These are phyloP conservation scores for Penicillium sp. DNA, from an alignment of 2,329 filamentous ascomycete genomes.

Conservation along the genomic window DNA sequence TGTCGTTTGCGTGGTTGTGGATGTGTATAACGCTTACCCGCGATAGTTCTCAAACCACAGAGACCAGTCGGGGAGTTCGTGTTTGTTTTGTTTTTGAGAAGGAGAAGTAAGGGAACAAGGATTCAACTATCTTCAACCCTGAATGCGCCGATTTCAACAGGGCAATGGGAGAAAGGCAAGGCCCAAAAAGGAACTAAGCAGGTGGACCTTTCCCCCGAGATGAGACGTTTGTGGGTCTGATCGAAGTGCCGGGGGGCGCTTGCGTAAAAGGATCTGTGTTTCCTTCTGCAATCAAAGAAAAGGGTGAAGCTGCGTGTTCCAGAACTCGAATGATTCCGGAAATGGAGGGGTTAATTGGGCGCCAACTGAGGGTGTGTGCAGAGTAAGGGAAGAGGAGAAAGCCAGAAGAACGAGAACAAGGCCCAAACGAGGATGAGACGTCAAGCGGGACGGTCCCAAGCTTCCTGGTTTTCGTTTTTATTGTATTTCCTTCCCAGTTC, in stretches of 20 bases:
- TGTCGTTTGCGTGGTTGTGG: conserved; percentile 2
- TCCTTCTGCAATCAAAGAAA: conserved; percentile 25
- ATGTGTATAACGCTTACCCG: conserved; percentile 8
- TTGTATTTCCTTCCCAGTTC: not conserved
- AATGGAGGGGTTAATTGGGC: conserved; percentile 1
- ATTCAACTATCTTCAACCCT: conserved; percentile 5
- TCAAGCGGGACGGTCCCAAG: conserved; percentile 10
- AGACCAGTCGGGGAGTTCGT: not conserved
- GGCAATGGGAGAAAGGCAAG: conserved; percentile 7
- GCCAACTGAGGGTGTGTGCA: conserved; percentile 2
- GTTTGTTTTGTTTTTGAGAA: not conserved
- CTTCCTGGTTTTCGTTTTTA: not conserved
- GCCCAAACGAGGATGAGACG: conserved; percentile 4
- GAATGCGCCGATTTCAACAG: conserved; percentile 7
- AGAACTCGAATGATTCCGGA: not conserved
- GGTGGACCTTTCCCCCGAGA: conserved; percentile 15
- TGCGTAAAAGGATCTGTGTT: conserved; percentile 27
- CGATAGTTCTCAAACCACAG: not conserved
- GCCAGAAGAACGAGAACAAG: conserved; percentile 5
- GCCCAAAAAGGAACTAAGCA: conserved; percentile 9
- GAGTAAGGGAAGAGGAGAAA: conserved; percentile 4
- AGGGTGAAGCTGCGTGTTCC: conserved; percentile 15
- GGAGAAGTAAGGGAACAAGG: conserved; percentile 4
- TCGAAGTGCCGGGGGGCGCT: conserved; percentile 28
- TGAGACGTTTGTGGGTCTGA: conserved; percentile 30